phyloP scores from a whole-genome alignment of 768 basidiomycete species.

The Mrakia gelida region DNA sequence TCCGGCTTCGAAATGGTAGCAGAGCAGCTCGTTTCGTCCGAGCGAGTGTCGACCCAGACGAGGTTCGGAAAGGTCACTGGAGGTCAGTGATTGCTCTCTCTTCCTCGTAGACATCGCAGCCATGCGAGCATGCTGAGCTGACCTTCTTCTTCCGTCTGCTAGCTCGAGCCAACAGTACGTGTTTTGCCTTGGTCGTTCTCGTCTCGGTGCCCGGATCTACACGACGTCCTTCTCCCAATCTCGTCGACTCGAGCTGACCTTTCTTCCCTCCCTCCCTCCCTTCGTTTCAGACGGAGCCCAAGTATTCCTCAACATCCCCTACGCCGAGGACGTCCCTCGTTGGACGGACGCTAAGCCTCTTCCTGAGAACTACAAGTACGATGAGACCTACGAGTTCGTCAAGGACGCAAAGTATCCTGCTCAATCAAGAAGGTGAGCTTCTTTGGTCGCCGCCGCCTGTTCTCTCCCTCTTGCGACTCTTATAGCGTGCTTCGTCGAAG shows the following conservation, averaged over 20 bases:
- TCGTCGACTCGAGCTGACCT: neutral
- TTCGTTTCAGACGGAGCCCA: conserved; percentile 35
- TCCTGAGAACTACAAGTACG: conserved; percentile 11
- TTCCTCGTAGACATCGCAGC: neutral
- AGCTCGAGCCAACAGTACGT: conserved; percentile 9
- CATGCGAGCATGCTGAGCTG: no score
- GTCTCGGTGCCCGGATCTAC: neutral
- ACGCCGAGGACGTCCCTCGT: conserved; percentile 29
- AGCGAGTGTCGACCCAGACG: conserved; percentile 32
- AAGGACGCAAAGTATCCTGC: conserved; percentile 20
- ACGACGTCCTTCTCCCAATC: neutral
- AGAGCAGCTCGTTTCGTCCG: conserved; percentile 37
- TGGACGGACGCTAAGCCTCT: conserved; percentile 25
- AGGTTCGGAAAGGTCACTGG: conserved; percentile 35
- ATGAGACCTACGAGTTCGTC: conserved; percentile 18
- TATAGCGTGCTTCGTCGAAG: neutral
- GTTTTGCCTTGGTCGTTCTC: neutral
- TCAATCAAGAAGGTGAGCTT: conserved; percentile 17
- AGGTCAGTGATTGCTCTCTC: conserved; percentile 10
- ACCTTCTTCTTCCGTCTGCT: neutral
- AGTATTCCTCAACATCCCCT: conserved; percentile 35
- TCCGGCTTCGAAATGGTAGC: conserved; percentile 35
- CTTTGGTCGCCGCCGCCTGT: neutral
- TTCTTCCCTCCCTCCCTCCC: neutral
- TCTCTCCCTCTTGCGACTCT: neutral